Evolutionary conservation across 495 filamentous ascomycete species (phyloP), one percentile per base, ranked within the genome.

Genomic region (Glutinoglossum americanum): DNA sequence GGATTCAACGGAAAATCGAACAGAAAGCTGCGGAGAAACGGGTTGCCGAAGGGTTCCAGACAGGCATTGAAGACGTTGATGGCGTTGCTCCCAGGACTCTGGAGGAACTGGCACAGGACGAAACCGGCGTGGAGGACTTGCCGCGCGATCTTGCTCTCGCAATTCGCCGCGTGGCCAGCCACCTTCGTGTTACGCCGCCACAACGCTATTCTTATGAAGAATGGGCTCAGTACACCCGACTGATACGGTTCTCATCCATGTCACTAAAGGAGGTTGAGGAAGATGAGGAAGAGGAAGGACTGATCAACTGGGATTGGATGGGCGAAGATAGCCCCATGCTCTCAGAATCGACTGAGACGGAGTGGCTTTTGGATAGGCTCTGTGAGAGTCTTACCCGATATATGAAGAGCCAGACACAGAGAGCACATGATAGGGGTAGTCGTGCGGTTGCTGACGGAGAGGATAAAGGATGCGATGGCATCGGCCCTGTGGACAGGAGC

Each of bases 231-330:
- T 78, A 76, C 35, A 80, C 77, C 23, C 71, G 73, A 19, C 61
- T 83, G 51, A 82, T 83, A 32, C 73, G 75, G 5, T 80, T 81
- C 60, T 79, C 74, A 1, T 64, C 74, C 25, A 55, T 28, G 27
- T 57, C 58, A 13, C 61, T 59, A 23, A 55, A 62, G 47, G 59
- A 61, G 21, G 44, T 47, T 9, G 56, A 61, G 28, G 51, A 71
- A 11, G 72, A 76, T 27, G 76, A 80, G 60, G 76, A 77, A 57
- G 75, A 79, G 39, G 72, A 74, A 41, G 78, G 77, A 0, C 58
- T 81, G 0, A 64, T 81, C 17, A 76, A 80, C 32, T 82, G 80
- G 80, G 80, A 83, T 61, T 83, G 80, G 80, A 81, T 83, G 48
- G 80, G 80, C 3, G 73, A 79, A 60, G 73, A 75, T 57, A 78